These are phyloP conservation scores for Stephania cephalantha DNA, from an alignment of 164 flowering plant genomes.

Conservation along the genomic window DNA sequence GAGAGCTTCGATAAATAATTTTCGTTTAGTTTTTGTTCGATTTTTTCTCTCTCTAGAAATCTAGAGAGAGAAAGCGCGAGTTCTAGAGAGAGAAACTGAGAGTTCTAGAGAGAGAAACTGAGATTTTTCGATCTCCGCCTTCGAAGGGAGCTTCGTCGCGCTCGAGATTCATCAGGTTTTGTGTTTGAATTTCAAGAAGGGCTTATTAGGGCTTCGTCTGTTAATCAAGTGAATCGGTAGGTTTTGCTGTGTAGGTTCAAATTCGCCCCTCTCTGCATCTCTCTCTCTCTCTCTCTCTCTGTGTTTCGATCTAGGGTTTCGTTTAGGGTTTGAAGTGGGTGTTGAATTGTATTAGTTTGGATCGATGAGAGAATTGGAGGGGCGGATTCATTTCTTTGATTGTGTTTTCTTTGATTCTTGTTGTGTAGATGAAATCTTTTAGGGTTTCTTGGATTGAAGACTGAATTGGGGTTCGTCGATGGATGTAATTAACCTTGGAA, in stretches of 20 bases:
- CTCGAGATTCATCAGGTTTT: constrained; percentile 29
- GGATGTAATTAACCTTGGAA: not conserved
- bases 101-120: not conserved
- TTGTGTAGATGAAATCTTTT: not conserved
- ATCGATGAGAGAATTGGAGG: not conserved
- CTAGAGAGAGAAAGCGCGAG: too few species aligned
- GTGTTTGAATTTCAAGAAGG: constrained; percentile 24
- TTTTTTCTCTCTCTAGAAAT: too few species aligned
- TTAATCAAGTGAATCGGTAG: not conserved
- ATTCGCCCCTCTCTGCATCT: not conserved
- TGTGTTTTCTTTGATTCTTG: not conserved
- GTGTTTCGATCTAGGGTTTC: constrained; percentile 20
- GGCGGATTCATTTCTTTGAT: not conserved
- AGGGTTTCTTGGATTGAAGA: not conserved
- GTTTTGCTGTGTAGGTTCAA: constrained; percentile 10
- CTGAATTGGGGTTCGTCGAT: not conserved
- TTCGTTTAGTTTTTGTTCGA: not conserved
- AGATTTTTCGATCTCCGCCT: constrained; percentile 7
- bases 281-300: not conserved
- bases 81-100: constrained; percentile 2
- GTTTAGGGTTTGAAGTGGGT: not conserved
- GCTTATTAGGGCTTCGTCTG: constrained; percentile 19
- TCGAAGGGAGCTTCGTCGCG: constrained; percentile 11
- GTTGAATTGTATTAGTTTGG: constrained; percentile 3
- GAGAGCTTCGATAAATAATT: not conserved